Evolutionary conservation across 2,329 filamentous ascomycete species (phyloP).

Genomic region (Akanthomyces lecanii): DNA sequence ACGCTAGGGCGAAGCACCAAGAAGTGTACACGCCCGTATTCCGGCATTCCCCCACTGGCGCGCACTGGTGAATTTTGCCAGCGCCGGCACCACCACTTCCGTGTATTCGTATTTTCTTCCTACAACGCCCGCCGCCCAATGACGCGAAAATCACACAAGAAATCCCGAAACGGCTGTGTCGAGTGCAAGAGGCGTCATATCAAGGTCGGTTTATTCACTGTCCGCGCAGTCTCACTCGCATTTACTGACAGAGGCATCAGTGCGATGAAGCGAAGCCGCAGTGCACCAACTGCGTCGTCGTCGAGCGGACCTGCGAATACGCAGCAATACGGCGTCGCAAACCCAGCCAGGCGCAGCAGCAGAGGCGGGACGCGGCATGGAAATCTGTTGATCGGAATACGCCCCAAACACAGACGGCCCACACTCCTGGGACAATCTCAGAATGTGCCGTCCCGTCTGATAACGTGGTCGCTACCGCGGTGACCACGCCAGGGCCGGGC

Average conservation of each 20-base stretch:
- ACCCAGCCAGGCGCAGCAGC: neutral
- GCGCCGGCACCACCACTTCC: neutral
- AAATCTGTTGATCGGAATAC: neutral
- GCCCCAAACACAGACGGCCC: neutral
- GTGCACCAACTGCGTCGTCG: slow-evolving; percentile 30
- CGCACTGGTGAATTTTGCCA: neutral
- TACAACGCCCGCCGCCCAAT: neutral
- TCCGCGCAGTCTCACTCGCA: too few relatives aligned
- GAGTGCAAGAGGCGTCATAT: slow-evolving; percentile 33
- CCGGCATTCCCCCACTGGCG: neutral
- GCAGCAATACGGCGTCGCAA: neutral
- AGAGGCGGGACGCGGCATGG: neutral
- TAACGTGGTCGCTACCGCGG: neutral
- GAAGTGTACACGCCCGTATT: neutral
- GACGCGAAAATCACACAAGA: slow-evolving; percentile 26
- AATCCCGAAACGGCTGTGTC: slow-evolving; percentile 31
- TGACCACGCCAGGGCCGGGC: neutral
- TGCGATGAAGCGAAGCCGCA: slow-evolving; percentile 35
- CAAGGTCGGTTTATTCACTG: slow-evolving; percentile 23
- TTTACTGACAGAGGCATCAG: slow-evolving; percentile 23
- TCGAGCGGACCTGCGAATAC: slow-evolving; percentile 2
- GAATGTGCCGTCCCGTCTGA: neutral
- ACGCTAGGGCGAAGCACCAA: too few relatives aligned
- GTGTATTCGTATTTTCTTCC: neutral
- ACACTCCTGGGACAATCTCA: neutral